Conservation (phyloP, 371 early-diverging fungal genomes). For the Saksenaea vasiformis region DNA sequence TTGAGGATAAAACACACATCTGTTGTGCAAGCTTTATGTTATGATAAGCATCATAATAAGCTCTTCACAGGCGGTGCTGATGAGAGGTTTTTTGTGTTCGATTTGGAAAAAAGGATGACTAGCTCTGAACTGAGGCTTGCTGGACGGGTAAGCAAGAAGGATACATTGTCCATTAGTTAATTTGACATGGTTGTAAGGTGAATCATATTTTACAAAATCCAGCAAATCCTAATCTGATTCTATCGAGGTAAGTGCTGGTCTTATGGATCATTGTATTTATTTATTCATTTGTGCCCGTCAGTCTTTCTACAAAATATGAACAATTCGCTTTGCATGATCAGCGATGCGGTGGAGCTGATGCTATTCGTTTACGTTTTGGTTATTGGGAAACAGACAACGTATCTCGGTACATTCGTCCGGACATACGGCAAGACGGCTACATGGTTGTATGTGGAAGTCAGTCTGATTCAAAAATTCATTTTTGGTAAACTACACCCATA, state of each 20-base stretch:
- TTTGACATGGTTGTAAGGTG: constrained; percentile 11
- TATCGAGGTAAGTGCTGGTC: constrained; percentile 19
- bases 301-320: constrained; percentile 21
- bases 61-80: constrained; percentile 38
- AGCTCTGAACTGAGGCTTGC: constrained; percentile 10
- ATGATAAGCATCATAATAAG: constrained; percentile 17
- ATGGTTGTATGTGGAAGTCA: constrained; percentile 38
- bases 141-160: constrained; percentile 5
- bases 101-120: constrained; percentile 16
- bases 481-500: constrained; percentile 29
- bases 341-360: constrained; percentile 18
- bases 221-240: constrained; percentile 15
- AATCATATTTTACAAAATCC: constrained; percentile 25
- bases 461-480: constrained; percentile 27
- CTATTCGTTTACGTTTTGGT: constrained; percentile 32
- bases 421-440: constrained; percentile 44
- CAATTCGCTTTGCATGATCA: constrained; percentile 36
- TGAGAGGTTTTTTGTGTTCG: constrained; percentile 23
- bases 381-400: constrained; percentile 31
- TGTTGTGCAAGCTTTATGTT: constrained; percentile 22
- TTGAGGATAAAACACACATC: constrained; percentile 32
- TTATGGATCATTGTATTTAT: constrained; percentile 3
- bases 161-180: not conserved
- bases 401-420: constrained; percentile 36
- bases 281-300: constrained; percentile 12